phyloP scores from a whole-genome alignment of 495 filamentous ascomycete genomes.

The Cercophora sp. region DNA sequence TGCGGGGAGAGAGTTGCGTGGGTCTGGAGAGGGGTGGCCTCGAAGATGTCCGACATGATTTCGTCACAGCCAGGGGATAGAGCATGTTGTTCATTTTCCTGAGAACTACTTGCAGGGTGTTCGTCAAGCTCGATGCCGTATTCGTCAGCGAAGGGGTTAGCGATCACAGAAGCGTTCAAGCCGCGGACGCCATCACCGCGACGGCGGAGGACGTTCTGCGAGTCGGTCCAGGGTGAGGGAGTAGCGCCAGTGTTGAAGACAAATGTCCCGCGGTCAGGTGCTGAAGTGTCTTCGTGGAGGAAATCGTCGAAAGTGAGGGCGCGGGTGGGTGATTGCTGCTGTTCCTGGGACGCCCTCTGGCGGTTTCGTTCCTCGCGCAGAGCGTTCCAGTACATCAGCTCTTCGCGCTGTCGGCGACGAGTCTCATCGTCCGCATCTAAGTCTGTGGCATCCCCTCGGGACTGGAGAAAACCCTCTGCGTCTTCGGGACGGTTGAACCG shows the following conservation, averaged over 20 bases:
- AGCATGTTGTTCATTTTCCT: slow-evolving; percentile 20
- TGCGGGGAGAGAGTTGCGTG: slow-evolving; percentile 22
- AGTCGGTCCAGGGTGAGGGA: slow-evolving; percentile 25
- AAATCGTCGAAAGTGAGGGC: slow-evolving; percentile 54
- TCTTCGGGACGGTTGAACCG: slow-evolving; percentile 56
- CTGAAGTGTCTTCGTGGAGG: slow-evolving; percentile 37
- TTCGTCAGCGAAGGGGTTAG: slow-evolving; percentile 61
- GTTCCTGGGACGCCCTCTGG: slow-evolving; percentile 5
- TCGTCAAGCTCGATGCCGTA: slow-evolving; percentile 47
- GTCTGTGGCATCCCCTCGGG: slow-evolving; percentile 46
- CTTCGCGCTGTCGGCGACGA: slow-evolving; percentile 63
- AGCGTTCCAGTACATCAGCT: slow-evolving; percentile 67
- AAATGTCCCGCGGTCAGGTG: slow-evolving; percentile 45
- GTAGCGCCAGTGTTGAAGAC: slow-evolving; percentile 50
- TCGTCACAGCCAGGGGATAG: slow-evolving; percentile 43
- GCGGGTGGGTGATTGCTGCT: slow-evolving; percentile 20
- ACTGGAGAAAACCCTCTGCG: slow-evolving; percentile 52
- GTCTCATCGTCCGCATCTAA: slow-evolving; percentile 66
- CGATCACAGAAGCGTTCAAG: slow-evolving; percentile 48
- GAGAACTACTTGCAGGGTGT: slow-evolving; percentile 27
- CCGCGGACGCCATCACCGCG: slow-evolving; percentile 44
- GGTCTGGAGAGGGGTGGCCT: slow-evolving; percentile 38
- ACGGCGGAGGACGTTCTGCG: slow-evolving; percentile 44
- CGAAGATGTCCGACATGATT: slow-evolving; percentile 49
- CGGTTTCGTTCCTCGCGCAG: slow-evolving; percentile 28